Base-by-base conservation (phyloP, 768 basidiomycete genomes). In the Pleurotus sapidus region DNA sequence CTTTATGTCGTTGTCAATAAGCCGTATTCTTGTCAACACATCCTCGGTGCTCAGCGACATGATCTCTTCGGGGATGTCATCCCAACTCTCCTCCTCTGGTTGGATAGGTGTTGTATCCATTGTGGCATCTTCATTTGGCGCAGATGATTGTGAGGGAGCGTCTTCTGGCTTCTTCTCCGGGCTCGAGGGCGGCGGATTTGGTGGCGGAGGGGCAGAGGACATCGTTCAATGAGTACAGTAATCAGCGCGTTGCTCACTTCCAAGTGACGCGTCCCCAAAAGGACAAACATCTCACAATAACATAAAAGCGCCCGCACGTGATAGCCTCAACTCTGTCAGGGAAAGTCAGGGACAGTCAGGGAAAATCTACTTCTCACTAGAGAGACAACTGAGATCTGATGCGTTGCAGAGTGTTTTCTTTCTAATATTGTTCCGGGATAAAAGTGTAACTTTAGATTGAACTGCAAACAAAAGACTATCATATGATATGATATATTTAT, bases 1-100 rank as follows among this genome's bases (percentile, higher is more conserved):
- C 83, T 94, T 95, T 67, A 98, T 86, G 66, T 99, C 97, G 67
- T 97, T 98, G 59, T 99, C 96, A 63, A 99, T 93, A 58, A 99
- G 80, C 59, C 96, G 81, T 73, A 87, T 90, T 72, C 95, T 83
- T 56, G 93, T 93, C 60, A 87, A 68, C 63, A 98, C 91, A 61
- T 98, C 95, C 47, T 97, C 95, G 1, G 91, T 87, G 60, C 78
- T 79, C 46, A 94, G 76, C 30, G 80, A 75, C 71, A 87, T 73
- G 63, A 99, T 89, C 37, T 96, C 93, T 60, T 88, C 88, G 1
- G 96, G 94, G 54, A 98, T 89, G 71, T 98, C 95, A 20, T 86
- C 88, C 86, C 92, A 93, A 46, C 85, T 88, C 69, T 95, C 95
- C 69, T 88, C 88, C 5, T 78, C 73, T 0, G 84, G 76, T 34